Evolutionary conservation across 1,139 yeast genomes (phyloP).

Genomic region (Saccharomycopsis crataegensis): DNA sequence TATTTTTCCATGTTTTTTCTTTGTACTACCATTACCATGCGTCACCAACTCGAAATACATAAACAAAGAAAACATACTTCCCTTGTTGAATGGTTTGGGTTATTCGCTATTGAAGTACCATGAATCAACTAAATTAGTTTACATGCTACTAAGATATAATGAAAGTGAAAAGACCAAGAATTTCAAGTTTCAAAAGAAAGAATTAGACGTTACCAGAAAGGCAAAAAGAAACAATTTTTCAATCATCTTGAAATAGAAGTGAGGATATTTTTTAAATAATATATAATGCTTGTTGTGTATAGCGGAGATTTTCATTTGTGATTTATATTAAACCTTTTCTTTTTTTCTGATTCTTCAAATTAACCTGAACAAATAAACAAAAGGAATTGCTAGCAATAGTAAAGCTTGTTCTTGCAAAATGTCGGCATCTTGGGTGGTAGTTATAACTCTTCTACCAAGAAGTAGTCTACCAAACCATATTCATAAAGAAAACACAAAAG

Average conservation of each 20-base stretch:
- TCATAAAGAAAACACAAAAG: too few species aligned
- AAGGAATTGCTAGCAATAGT: too few species aligned
- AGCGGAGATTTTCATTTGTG: neutral
- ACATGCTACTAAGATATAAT: slow-evolving; percentile 44
- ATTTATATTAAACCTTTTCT: too few species aligned
- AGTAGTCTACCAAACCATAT: too few species aligned
- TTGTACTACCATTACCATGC: slow-evolving; percentile 88
- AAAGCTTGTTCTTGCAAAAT: too few species aligned
- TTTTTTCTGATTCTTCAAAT: too few species aligned
- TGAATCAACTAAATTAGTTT: slow-evolving; percentile 68
- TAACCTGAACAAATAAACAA: too few species aligned
- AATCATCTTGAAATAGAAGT: slow-evolving; percentile 2
- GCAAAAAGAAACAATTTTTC: slow-evolving; percentile 17
- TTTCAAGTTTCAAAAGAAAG: slow-evolving; percentile 8
- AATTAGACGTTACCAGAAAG: slow-evolving; percentile 9
- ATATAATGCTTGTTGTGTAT: neutral
- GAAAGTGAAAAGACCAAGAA: neutral
- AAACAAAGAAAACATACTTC: slow-evolving; percentile 31
- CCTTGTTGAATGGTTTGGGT: slow-evolving; percentile 45
- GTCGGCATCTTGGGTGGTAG: too few species aligned
- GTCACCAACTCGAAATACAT: slow-evolving; percentile 74
- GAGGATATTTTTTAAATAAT: neutral
- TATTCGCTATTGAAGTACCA: slow-evolving; percentile 41
- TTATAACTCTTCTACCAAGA: too few species aligned
- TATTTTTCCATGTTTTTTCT: slow-evolving; percentile 41